Base-by-base conservation (phyloP, 2,329 filamentous ascomycete species). In the Alternaria gansuensis region DNA sequence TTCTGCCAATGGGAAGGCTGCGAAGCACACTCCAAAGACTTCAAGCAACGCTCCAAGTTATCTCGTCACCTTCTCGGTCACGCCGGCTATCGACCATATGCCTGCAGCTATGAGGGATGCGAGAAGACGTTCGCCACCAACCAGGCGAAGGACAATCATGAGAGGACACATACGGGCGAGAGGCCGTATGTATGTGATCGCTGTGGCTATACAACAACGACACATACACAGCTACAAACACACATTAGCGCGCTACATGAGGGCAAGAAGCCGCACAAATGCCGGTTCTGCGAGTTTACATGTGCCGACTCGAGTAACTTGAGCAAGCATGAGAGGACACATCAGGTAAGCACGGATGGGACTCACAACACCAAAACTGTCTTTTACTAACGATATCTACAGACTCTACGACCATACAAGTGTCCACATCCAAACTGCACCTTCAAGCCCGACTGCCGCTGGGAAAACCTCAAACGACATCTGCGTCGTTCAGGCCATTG, bases 101-200 rank as follows among this genome's bases (percentile, higher is more conserved):
- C 71, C 13, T 78, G 76, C 57, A 73, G 69, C 33, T 77, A 70
- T 34, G 46, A 65, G 14, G 71, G 68, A 4, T 78, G 76, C 63
- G 68, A 68, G 58, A 77, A 78, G 62, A 77, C 72, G 0, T 78
- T 78, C 53, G 76, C 74, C 5, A 78, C 76, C 4, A 77, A 77
- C 41, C 76, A 78, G 64, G 75, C 75, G n/a, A 75, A 77, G 50
- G 75, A 78, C 39, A 78, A 78, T 39, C 76, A 78, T 43, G 72
- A 77, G 57, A 68, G 75, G 7, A 78, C 76, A 2, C 76, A 78
- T 46, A 77, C 74, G 0, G 75, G 75, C 14, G 71, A 74, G 34
- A 66, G 74, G 11, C 76, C 76, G 2, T 78, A 77, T 31, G 67
- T 71, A 7, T 78, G 76, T 49, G 69, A 75, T 33, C 66, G 70